Evolutionary conservation across 192 early-diverging fungal species (phyloP).

Genomic region (Rhizoclosmatium globosum): DNA sequence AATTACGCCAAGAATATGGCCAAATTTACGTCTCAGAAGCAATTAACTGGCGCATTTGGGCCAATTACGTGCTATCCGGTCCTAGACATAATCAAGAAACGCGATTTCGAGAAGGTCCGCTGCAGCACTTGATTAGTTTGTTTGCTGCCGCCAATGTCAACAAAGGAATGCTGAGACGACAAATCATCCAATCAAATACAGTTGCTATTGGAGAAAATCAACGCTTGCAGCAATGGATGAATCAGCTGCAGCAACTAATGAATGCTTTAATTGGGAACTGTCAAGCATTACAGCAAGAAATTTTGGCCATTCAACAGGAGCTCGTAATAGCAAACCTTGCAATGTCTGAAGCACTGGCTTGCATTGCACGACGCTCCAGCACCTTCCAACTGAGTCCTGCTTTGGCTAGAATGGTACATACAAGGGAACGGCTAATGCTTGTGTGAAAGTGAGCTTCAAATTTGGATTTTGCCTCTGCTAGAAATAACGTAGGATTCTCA

Average conservation of each 20-base stretch:
- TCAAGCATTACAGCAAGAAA: neutral
- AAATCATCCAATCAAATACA: neutral
- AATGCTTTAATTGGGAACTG: neutral
- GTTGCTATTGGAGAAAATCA: neutral
- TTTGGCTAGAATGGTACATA: neutral
- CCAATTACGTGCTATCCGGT: neutral
- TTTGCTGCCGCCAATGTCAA: neutral
- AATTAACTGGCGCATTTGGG: neutral
- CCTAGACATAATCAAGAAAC: neutral
- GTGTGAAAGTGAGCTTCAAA: neutral
- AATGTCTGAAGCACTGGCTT: slow-evolving; percentile 4
- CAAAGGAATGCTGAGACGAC: neutral
- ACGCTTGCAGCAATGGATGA: neutral
- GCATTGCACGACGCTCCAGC: neutral
- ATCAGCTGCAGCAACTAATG: neutral
- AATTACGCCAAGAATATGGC: neutral
- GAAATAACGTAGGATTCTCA: neutral
- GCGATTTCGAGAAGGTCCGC: neutral
- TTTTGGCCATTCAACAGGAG: neutral
- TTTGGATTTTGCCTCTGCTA: neutral
- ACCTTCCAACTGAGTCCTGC: neutral
- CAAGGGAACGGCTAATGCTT: neutral
- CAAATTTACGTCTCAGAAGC: neutral
- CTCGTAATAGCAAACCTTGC: slow-evolving; percentile 12
- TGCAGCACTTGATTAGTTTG: neutral